Conservation (phyloP, 1,284 basidiomycete species). For the Ustilago lituana region DNA sequence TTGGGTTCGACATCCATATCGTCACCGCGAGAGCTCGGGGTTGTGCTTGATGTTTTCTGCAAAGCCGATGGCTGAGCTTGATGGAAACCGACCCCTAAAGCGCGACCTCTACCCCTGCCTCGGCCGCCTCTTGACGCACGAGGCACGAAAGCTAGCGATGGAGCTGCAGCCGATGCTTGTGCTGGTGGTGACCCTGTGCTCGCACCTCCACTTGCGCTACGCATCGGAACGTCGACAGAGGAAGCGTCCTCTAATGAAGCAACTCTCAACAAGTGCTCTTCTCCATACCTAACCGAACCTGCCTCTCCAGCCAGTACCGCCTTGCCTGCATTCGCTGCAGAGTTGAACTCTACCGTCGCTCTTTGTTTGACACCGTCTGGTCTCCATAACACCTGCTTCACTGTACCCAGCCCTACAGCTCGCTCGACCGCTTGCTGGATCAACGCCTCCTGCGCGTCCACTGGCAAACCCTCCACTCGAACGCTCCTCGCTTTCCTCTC, state of each 20-base stretch:
- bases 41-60: too few species aligned
- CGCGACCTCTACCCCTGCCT: constrained; percentile 29
- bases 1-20: constrained; percentile 37
- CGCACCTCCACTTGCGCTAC: too few species aligned
- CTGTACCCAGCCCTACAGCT: constrained; percentile 42
- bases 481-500: constrained; percentile 43
- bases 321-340: constrained; percentile 44
- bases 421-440: constrained; percentile 64
- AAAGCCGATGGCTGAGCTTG: too few species aligned
- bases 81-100: constrained; percentile 20
- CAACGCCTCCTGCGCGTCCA: constrained; percentile 63
- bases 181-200: neutral
- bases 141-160: constrained; percentile 18
- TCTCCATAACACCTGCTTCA: constrained; percentile 55
- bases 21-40: neutral
- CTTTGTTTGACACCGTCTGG: constrained; percentile 29
- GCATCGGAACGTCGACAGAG: too few species aligned
- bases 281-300: constrained; percentile 12
- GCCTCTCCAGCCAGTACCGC: constrained; percentile 35
- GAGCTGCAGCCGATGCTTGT: neutral
- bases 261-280: constrained; percentile 4
- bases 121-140: constrained; percentile 29
- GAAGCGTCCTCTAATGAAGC: constrained; percentile 10
- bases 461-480: constrained; percentile 48
- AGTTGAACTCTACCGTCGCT: constrained; percentile 52